Evolutionary conservation across 345 rosid species (phyloP).

Genomic region (Acer campestre): DNA sequence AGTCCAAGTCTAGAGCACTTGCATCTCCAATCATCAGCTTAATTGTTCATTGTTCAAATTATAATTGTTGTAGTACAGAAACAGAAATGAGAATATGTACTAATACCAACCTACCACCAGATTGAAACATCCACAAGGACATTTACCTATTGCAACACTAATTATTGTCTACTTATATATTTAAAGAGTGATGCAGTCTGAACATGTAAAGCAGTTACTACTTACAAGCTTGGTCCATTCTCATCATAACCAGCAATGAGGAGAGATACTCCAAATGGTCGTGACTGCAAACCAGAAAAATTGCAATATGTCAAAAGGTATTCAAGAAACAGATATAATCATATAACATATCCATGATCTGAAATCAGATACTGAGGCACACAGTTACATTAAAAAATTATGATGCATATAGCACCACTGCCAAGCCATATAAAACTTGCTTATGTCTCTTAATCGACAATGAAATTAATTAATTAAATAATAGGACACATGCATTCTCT

Average conservation of each 20-base stretch:
- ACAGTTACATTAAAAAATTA: not conserved
- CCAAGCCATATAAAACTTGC: not conserved
- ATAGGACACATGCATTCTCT: not conserved
- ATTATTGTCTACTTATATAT: not conserved
- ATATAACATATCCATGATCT: not conserved
- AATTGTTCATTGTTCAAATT: not conserved
- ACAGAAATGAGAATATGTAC: not conserved
- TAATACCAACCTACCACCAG: not conserved
- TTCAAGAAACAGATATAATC: not conserved
- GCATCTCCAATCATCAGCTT: not conserved
- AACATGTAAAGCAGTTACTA: constrained; percentile 11
- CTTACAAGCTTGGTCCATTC: constrained; percentile 97
- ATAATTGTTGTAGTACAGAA: not conserved
- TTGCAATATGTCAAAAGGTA: constrained; percentile 5
- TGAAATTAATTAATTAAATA: not conserved
- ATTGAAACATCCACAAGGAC: not conserved
- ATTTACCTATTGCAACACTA: not conserved
- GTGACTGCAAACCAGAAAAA: constrained; percentile 59
- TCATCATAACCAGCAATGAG: constrained; percentile 98
- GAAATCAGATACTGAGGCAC: not conserved
- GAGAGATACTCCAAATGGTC: constrained; percentile 98
- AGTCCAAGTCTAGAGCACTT: not conserved
- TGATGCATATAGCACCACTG: not conserved
- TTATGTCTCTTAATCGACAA: not conserved
- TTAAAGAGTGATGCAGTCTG: not conserved